Conservation (phyloP, 2,329 filamentous ascomycete genomes). For the Pseudogymnoascus pannorum region DNA sequence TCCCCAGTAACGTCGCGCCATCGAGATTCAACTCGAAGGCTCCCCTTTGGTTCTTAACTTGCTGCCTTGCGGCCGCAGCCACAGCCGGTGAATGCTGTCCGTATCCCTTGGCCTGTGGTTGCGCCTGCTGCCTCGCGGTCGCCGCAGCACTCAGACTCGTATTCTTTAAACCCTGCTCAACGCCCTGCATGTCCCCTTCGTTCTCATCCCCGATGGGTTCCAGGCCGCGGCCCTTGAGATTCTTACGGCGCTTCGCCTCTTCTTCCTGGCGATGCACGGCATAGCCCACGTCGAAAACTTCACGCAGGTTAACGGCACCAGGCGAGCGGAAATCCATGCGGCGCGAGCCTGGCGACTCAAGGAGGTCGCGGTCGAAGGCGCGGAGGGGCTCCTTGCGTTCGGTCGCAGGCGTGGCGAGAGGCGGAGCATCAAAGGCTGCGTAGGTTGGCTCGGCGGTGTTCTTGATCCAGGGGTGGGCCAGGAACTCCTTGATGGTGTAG, state of each 20-base stretch:
- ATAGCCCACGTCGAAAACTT: conserved; percentile 98
- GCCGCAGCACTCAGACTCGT: conserved; percentile 66
- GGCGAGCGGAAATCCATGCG: conserved; percentile 92
- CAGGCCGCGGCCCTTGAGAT: conserved; percentile 60
- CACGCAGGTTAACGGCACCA: conserved; percentile 87
- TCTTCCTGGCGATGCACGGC: conserved; percentile 96
- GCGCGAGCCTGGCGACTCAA: conserved; percentile 52
- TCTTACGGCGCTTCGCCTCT: conserved; percentile 84
- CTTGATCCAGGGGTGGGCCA: conserved; percentile 90
- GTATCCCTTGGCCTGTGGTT: conserved; percentile 54
- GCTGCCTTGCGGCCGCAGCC: conserved; percentile 74
- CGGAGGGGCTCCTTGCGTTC: conserved; percentile 34
- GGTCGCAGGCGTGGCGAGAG: conserved; percentile 59
- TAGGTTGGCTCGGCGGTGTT: conserved; percentile 60
- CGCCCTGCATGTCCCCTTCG: conserved; percentile 56
- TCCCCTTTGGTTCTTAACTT: conserved; percentile 65
- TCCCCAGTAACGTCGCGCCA: conserved; percentile 80
- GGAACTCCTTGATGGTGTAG: conserved; percentile 86
- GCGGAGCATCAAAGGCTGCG: conserved; percentile 61
- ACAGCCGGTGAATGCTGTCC: conserved; percentile 83
- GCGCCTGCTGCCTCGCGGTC: conserved; percentile 45
- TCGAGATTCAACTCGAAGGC: conserved; percentile 89
- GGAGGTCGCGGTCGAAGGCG: conserved; percentile 49
- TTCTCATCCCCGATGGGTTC: conserved; percentile 59
- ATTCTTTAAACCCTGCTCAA: conserved; percentile 83